phyloP scores from a whole-genome alignment of 2,329 filamentous ascomycete species.

The Fusarium sp. region DNA sequence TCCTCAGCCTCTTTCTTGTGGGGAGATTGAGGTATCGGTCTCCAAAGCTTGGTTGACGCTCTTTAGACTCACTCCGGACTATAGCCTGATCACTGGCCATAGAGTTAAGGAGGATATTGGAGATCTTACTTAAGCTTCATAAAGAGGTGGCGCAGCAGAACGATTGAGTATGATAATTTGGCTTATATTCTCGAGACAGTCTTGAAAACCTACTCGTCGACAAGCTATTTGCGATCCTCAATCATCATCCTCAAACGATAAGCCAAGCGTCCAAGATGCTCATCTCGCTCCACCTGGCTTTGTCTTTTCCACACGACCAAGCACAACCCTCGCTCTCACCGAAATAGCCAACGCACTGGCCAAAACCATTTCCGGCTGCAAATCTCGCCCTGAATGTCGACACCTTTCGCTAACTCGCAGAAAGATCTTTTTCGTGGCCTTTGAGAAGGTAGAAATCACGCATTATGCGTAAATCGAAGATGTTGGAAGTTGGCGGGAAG shows the following conservation, averaged over 20 bases:
- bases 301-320: no score
- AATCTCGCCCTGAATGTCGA: no score
- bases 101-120: conserved; percentile 83
- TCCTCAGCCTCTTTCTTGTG: no score
- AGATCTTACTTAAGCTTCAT: conserved; percentile 80
- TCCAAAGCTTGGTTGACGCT: conserved; percentile 92
- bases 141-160: conserved; percentile 86
- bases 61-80: conserved; percentile 90
- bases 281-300: conserved; percentile 65
- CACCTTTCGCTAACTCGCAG: no score
- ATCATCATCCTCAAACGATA: conserved; percentile 80
- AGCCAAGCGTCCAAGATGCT: conserved; percentile 71
- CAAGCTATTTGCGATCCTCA: conserved; percentile 79
- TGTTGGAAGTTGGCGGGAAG: conserved; percentile 85
- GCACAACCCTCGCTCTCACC: no score
- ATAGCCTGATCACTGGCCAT: conserved; percentile 94
- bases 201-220: conserved; percentile 74
- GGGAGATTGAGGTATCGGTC: conserved; percentile 88
- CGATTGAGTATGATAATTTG: conserved; percentile 83
- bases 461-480: conserved; percentile 99
- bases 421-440: conserved; percentile 96
- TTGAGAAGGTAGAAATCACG: conserved; percentile 93
- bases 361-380: no score
- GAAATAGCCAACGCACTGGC: no score
- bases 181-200: conserved; percentile 75